These are phyloP conservation scores for Boletus pseudo-olivaceus DNA, from an alignment of 768 basidiomycete species.

Conservation along the genomic window DNA sequence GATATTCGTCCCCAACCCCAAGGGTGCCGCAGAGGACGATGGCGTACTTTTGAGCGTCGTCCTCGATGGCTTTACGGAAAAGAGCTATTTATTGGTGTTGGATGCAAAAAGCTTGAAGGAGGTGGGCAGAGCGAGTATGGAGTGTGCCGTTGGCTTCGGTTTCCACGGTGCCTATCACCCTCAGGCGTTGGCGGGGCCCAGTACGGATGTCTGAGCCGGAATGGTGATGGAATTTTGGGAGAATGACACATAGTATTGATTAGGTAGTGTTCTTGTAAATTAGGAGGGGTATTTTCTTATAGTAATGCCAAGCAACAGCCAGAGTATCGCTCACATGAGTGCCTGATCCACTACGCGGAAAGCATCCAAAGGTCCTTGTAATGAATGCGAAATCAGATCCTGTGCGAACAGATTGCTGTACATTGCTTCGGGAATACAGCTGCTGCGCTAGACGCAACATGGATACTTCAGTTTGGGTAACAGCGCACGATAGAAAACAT, in stretches of 20 bases:
- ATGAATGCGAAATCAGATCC: no score
- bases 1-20: constrained; percentile 34
- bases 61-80: constrained; percentile 29
- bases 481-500: no score
- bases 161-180: constrained; percentile 34
- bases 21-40: constrained; percentile 31
- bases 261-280: neutral
- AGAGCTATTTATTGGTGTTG: constrained; percentile 36
- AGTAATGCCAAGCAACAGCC: no score
- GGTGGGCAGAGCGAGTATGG: constrained; percentile 35
- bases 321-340: no score
- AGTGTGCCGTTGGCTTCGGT: constrained; percentile 31
- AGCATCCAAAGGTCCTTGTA: no score
- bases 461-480: no score
- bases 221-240: neutral
- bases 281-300: neutral
- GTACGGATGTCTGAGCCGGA: constrained; percentile 20
- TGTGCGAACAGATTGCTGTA: no score
- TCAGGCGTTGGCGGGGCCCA: constrained; percentile 2
- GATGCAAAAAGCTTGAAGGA: constrained; percentile 36
- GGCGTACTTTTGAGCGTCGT: constrained; percentile 38
- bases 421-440: no score
- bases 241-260: neutral
- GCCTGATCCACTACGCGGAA: no score
- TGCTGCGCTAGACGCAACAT: no score